Percentiles rank a stretch among this genome's conserved stretches.
phyloP scores from a whole-genome alignment of 345 rosid species.

The Jatropha curcas region DNA sequence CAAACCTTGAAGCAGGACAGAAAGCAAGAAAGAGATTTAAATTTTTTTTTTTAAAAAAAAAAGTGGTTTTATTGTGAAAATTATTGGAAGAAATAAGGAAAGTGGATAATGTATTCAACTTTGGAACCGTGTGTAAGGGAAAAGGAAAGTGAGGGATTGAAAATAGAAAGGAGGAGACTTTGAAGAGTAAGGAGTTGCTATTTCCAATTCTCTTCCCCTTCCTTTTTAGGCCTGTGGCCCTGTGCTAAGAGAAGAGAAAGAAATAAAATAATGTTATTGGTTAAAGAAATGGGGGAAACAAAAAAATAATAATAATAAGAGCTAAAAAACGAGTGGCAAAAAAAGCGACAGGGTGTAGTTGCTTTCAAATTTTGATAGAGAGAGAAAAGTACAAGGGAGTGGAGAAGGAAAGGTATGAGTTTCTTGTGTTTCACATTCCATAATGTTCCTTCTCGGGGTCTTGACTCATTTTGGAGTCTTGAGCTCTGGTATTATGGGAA shows the following conservation, averaged over 20 bases:
- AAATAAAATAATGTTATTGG: constrained; percentile 4
- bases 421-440: constrained; percentile 32
- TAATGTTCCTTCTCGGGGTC: background rate
- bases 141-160: background rate
- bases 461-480: background rate
- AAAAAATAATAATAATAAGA: background rate
- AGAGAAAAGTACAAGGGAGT: constrained; percentile 11
- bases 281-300: background rate
- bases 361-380: constrained; percentile 40
- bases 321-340: constrained; percentile 44
- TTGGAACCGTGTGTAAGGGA: constrained; percentile 2
- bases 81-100: constrained; percentile 20
- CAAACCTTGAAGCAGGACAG: background rate
- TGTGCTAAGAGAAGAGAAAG: constrained; percentile 12
- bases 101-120: constrained; percentile 39
- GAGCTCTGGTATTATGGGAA: constrained; percentile 3
- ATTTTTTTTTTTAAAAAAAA: too few species aligned
- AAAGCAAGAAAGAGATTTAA: background rate
- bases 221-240: constrained; percentile 41
- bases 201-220: constrained; percentile 29
- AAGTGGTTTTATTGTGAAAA: constrained; percentile 8
- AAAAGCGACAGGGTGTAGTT: constrained; percentile 54
- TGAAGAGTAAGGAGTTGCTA: constrained; percentile 22
- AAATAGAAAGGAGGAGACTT: constrained; percentile 29
- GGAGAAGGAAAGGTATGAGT: constrained; percentile 1